Evolutionary conservation across 2,329 filamentous ascomycete genomes (phyloP), one percentile per base, ranked within the genome.

Genomic region (Aspergillus alliaceus): DNA sequence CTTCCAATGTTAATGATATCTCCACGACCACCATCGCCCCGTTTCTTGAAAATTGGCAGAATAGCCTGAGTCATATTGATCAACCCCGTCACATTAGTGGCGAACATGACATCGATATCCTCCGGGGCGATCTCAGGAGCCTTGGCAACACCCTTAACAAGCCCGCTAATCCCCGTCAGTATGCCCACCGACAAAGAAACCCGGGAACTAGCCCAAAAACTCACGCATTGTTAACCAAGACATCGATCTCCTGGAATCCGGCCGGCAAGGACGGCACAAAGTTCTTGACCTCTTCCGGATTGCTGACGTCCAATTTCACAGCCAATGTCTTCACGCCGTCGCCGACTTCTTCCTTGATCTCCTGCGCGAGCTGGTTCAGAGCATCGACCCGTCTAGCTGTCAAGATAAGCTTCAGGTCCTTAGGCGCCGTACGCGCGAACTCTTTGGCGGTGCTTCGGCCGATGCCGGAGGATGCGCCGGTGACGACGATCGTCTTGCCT

Each of bases 51-150:
- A 72, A 92, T 87, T 52, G 90, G 86, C 18, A 98, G 78, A 59
- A 97, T 82, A 46, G 90, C 90, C 80, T 99, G 95, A 0, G 95
- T 98, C 89, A 98, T 91, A 80, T 93, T 90, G 80, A 99, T 95
- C 32, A 99, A 82, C 27, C 95, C 95, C 2, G 90, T 95, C 52
- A 98, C 93, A 73, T 99, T 99, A 57, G 95, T 98, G 47, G 84
- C 79, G 72, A 97, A 91, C 92, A 98, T 97, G 73, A 87, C 70
- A 67, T 89, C 82, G 67, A 97, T 89, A 77, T 99, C 93, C 57
- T 88, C 87, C 68, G 90, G 83, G 15, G 82, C 83, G 71, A 99
- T 97, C 39, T 90, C 84, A 18, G 93, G 93, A 1, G 92, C 91
- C 71, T 89, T 86, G 50, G 90, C 93, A 12, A 96, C 85, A 62